phyloP scores from a whole-genome alignment of 192 early-diverging fungal genomes.

The Coemansia guatemalensis region DNA sequence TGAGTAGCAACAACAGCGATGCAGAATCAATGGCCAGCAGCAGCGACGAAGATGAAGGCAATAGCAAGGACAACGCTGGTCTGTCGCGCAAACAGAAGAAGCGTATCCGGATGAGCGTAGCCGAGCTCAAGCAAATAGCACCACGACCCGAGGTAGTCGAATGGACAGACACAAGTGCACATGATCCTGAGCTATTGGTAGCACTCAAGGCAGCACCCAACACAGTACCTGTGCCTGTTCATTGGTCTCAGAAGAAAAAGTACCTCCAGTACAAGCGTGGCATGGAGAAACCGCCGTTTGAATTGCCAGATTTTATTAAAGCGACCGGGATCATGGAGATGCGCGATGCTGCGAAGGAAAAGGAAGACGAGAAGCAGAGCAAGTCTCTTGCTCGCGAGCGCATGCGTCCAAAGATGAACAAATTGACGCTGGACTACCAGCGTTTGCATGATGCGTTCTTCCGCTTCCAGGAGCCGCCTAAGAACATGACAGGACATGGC shows the following conservation, averaged over 20 bases:
- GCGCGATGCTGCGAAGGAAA: constrained; percentile 83
- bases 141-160: constrained; percentile 95
- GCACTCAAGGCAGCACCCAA: constrained; percentile 90
- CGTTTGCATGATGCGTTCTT: constrained; percentile 98
- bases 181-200: constrained; percentile 87
- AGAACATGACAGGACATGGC: constrained; percentile 38
- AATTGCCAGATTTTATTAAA: constrained; percentile 96
- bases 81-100: constrained; percentile 56
- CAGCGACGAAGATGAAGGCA: constrained; percentile 31
- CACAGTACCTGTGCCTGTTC: constrained; percentile 90
- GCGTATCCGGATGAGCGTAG: constrained; percentile 67
- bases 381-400: constrained; percentile 86
- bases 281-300: constrained; percentile 93
- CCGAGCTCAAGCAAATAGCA: constrained; percentile 90
- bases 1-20: constrained; percentile 21
- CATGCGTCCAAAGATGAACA: constrained; percentile 93
- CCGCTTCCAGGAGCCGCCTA: constrained; percentile 81
- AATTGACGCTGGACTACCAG: constrained; percentile 95
- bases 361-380: constrained; percentile 76
- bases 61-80: constrained; percentile 5
- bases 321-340: constrained; percentile 98
- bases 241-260: constrained; percentile 97
- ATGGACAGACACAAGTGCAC: constrained; percentile 91
- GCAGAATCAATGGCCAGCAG: constrained; percentile 18
- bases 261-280: constrained; percentile 97